Evolutionary conservation across 345 rosid species (phyloP), one percentile per base, ranked within the genome.

Genomic region (Populus nigra): DNA sequence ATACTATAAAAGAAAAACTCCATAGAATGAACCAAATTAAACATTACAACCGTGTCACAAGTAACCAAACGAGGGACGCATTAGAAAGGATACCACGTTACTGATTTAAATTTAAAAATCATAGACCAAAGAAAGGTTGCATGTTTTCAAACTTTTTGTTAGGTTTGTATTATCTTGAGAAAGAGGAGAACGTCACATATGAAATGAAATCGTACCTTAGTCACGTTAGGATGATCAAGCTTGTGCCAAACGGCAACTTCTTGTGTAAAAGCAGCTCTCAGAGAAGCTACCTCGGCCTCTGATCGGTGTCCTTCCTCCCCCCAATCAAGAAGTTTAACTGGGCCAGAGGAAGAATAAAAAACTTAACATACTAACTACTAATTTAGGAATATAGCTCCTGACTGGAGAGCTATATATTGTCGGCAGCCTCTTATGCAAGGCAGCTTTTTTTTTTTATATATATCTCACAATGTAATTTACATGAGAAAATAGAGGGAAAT

Each of bases 241-340:
- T 80, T 80, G 69, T 81, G 82, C 86, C 86, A 84, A 9, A 83
- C 79, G 31, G 75, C 80, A 57, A 80, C 86, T 81, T 83, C 86
- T 69, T 80, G 81, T 20, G 69, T 80, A 67, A 84, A 80, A 75
- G 84, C 84, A 55, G 68, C 79, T 77, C 80, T 78, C 11, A 78
- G 72, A 36, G 84, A 75, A 53, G 77, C 84, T 49, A 80, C 68
- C 75, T 84, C 79, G 15, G 81, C 82, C 7, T 77, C 83, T 33
- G 83, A 74, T 66, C 82, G 71, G 78, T 68, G 82, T 16, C 77
- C 82, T 63, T 77, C 84, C 73, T 80, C 86, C 17, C 79, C 82
- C 82, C 83, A 80, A 17, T 80, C 82, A 74, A 80, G 79, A 61
- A 84, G 79, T 71, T 84, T 84, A 61, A 84, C 84, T 84, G 82